Evolutionary conservation across 176 grass and related monocot genomes (phyloP), one percentile per base, ranked within the genome.

Genomic region (Saccharum spontaneum): DNA sequence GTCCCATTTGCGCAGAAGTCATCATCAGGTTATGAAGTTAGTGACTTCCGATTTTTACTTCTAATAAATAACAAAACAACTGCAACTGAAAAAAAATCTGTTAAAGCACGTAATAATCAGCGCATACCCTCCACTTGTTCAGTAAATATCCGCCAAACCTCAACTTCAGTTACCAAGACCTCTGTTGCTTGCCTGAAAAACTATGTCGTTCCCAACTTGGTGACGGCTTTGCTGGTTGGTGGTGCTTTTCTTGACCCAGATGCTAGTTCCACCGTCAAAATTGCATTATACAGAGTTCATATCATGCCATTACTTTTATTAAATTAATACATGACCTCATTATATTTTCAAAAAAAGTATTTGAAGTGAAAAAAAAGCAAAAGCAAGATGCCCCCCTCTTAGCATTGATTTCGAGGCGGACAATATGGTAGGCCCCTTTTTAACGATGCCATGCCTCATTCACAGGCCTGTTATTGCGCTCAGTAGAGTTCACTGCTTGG

Each of bases 401-500:
- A 71, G 6, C 55, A 28, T 79, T 45, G 20, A 54, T 36, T 67
- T 65, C 16, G 4, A 45, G 18, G 78, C 23, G 65, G 67, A 64
- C 48, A 76, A 64, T 71, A 34, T 45, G 33, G 64, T n/a, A 82
- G 17, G 78, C 59, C 34, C 74, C 77, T 64, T 77, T 70, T 15
- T 13, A 63, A 71, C 0, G 17, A 82, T 86, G 39, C 17, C 76
- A 48, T 34, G 73, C 10, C 9, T 23, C 31, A 76, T 76, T 44
- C 39, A 26, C 4, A 73, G 24, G 8, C 65, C 12, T 77, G 63
- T 39, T 39, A 60, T 77, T 45, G 22, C 20, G 71, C 50, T 20
- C 17, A 3, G 24, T 79, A 79, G 73, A 78, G 41, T 85, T 73
- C 24, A 78, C 43, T 86, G 66, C 15, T 73, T 82, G 3, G 22